Percentiles rank a stretch among this genome's conserved stretches.
phyloP scores from a whole-genome alignment of 78 protist species.

The Mastigamoeba balamuthi region DNA sequence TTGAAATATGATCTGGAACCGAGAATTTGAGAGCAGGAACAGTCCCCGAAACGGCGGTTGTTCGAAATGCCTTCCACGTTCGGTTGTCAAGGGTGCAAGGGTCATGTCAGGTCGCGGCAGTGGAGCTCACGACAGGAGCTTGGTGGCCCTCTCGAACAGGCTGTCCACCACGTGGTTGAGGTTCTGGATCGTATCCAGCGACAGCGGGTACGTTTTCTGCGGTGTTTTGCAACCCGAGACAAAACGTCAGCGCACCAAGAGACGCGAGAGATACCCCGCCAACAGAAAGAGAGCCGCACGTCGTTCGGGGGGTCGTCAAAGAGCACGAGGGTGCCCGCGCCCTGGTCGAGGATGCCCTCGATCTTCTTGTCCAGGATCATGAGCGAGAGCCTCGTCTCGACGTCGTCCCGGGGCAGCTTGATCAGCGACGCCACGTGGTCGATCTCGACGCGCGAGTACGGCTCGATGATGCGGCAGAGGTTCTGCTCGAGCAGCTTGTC shows the following conservation, averaged over 20 bases:
- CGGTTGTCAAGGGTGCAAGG: too few relatives aligned
- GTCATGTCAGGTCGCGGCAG: too few relatives aligned
- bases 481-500: slow-evolving; percentile 83
- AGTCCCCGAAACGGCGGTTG: too few relatives aligned
- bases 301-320: slow-evolving; percentile 53
- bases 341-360: slow-evolving; percentile 92
- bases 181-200: slow-evolving; percentile 65
- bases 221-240: neutral
- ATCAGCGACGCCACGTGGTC: slow-evolving; percentile 73
- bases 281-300: slow-evolving; percentile 1
- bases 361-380: slow-evolving; percentile 93
- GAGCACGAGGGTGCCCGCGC: slow-evolving; percentile 79
- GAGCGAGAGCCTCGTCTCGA: slow-evolving; percentile 78
- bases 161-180: slow-evolving; percentile 69
- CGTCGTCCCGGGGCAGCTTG: slow-evolving; percentile 50
- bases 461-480: slow-evolving; percentile 83
- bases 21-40: too few relatives aligned
- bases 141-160: slow-evolving; percentile 64
- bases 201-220: slow-evolving; percentile 35
- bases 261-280: neutral
- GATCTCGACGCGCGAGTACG: slow-evolving; percentile 84
- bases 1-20: too few relatives aligned
- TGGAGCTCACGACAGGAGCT: slow-evolving; percentile 8
- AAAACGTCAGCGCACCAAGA: neutral
- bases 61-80: too few relatives aligned